phyloP scores from a whole-genome alignment of 305 asterid species.

The Solanum hybrid region DNA sequence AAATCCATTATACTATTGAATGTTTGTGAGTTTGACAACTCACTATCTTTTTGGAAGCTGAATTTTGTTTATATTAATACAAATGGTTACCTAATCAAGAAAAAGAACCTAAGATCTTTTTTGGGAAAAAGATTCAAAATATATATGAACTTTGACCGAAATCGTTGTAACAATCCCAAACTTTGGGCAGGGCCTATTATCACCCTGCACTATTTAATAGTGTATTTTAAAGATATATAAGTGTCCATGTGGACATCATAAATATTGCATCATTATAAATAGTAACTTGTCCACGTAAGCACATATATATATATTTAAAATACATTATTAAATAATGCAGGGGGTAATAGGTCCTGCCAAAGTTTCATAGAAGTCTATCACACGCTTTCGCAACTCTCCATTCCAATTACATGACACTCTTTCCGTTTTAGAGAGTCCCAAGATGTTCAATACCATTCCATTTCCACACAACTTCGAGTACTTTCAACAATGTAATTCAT shows the following conservation, averaged over 20 bases:
- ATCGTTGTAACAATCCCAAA: too few relatives aligned
- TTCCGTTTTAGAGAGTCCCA: neutral
- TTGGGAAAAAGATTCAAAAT: neutral
- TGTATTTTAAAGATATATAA: too few relatives aligned
- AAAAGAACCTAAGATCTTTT: neutral
- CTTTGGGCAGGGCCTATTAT: too few relatives aligned
- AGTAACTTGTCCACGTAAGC: too few relatives aligned
- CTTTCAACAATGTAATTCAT: neutral
- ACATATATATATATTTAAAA: too few relatives aligned
- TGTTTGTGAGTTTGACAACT: neutral
- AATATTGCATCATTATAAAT: too few relatives aligned
- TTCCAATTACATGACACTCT: neutral
- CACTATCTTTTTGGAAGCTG: neutral
- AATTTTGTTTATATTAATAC: neutral
- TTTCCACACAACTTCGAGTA: neutral
- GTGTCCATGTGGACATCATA: too few relatives aligned
- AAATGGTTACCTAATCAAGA: neutral
- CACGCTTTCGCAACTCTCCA: neutral
- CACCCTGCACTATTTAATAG: too few relatives aligned
- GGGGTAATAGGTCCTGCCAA: too few relatives aligned
- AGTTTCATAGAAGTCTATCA: neutral
- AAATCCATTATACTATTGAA: neutral
- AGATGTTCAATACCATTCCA: neutral
- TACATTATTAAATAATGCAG: too few relatives aligned
- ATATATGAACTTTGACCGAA: too few relatives aligned